Conservation (phyloP, 139 green algal species). For the Chlamydomonas schloesseri region DNA sequence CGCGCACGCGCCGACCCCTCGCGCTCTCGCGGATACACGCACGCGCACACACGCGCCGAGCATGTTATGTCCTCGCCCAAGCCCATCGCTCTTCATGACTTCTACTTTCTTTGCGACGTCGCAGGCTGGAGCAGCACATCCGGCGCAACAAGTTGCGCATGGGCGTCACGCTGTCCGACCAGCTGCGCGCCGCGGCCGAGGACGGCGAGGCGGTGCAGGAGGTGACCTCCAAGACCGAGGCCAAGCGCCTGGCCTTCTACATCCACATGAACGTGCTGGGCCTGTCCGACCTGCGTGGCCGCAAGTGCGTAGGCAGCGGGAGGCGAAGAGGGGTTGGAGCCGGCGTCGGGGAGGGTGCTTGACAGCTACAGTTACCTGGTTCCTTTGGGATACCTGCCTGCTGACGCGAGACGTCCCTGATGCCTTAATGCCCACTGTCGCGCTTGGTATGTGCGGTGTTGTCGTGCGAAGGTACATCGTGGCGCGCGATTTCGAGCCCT, state of each 20-base stretch:
- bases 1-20: too few species aligned
- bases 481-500: conserved; percentile 68
- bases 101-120: too few species aligned
- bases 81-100: too few species aligned
- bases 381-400: too few species aligned
- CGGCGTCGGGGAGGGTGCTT: background rate
- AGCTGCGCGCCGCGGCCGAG: conserved; percentile 50
- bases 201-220: conserved; percentile 19
- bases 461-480: conserved; percentile 54
- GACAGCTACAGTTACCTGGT: too few species aligned
- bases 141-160: conserved; percentile 69
- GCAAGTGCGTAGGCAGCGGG: background rate
- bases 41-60: too few species aligned
- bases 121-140: conserved; percentile 73
- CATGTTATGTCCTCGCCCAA: too few species aligned
- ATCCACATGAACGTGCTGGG: conserved; percentile 76
- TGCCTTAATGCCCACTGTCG: too few species aligned
- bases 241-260: conserved; percentile 74
- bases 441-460: too few species aligned
- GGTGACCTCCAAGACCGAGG: conserved; percentile 68
- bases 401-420: too few species aligned
- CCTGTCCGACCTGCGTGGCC: background rate
- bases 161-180: conserved; percentile 66
- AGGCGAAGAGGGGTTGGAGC: background rate
- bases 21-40: too few species aligned